Base-by-base conservation (phyloP, 208 protist genomes). In the Acanthamoeba royreba region DNA sequence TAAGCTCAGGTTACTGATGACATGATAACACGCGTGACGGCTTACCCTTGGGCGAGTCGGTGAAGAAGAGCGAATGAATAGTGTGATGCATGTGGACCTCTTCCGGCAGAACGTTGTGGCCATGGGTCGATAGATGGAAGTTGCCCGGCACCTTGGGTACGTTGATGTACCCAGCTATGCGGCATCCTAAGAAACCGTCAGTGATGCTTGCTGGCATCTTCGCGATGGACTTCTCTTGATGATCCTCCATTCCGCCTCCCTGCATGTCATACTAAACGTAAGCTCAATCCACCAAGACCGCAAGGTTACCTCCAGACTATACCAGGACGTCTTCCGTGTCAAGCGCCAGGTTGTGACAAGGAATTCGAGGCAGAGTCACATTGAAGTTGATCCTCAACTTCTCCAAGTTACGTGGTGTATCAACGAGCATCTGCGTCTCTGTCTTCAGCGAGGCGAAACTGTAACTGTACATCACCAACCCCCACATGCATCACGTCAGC, bases 71-170 rank as follows among this genome's bases (percentile, higher is more conserved):
- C 4, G 83, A 90, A 31, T 61, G 25, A 52, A 90, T 47, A n/a
- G 2, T 40, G 83, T 90, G 83, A 2, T 43, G 83, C 83, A 90
- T 90, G 83, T 58, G 33, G 52, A 90, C 47, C 11, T 90, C 52
- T 42, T 90, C 13, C 22, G 83, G 49, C 49, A 31, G 33, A 11
- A 66, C 55, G 49, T 66, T 90, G 31, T n/a, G 47, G 33, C 83
- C 83, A 42, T 61, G 47, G 43, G 55, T 69, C 49, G 52, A 72
- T 11, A 90, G 55, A 13, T 69, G 47, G 49, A 90, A 90, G 83
- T 90, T 90, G 55, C 83, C 83, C 40, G 83, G 83, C 49, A 90
- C 83, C 55, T 90, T 90, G 43, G 83, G 83, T 31, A 90, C 83
- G 55, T 61, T 90, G 55, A 90, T 49, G 40, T 90, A 90, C 25